Base-by-base conservation (phyloP, 2,329 filamentous ascomycete genomes). In the Seiridium cupressi region DNA sequence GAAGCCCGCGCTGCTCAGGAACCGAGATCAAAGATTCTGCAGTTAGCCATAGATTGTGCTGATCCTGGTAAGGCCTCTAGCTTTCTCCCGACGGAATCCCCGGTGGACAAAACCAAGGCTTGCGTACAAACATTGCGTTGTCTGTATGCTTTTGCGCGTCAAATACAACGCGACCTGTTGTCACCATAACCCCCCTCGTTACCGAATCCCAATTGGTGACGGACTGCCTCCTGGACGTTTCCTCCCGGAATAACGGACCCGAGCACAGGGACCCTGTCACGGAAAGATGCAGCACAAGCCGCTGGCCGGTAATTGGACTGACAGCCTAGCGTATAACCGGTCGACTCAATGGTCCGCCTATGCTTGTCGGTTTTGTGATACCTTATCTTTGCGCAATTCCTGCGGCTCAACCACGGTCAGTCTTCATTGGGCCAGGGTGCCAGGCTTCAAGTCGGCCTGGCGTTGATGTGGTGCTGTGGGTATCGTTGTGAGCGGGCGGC, bases 231-330 rank as follows among this genome's bases (percentile, higher is more conserved):
- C 32, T 53, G 49, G 32, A 32, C 18, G 49, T 26, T 26, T 26
- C 18, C 18, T 26, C 18, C 18, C 18, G 18, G 2, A 26, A 26
- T 26, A 53, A 34, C 38, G 49, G 49, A 53, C 18, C 49, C 31
- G 26, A 35, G 32, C 32, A 26, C 32, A 35, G 49, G 26, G 26
- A 34, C 42, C 55, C 38, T 58, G 55, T 49, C 55, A 44, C 55
- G 55, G 55, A 58, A 58, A 49, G 44, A 40, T 58, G 46, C 55
- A 58, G 55, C 32, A 51, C 46, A 34, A 58, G 34, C 55, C 18
- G 18, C 18, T 26, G 18, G 18, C 18, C 44, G 44, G 32, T 35
- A 11, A 40, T 51, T 44, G 36, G 55, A 18, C 18, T 1, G 53
- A 35, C 35, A 26, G 11, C 31, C 31, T 47, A 57, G 54, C 44